A percentile compares a stretch with the other conserved stretches of the same genome.
phyloP scores from a whole-genome alignment of 345 rosid species.

The Brassica carinata region DNA sequence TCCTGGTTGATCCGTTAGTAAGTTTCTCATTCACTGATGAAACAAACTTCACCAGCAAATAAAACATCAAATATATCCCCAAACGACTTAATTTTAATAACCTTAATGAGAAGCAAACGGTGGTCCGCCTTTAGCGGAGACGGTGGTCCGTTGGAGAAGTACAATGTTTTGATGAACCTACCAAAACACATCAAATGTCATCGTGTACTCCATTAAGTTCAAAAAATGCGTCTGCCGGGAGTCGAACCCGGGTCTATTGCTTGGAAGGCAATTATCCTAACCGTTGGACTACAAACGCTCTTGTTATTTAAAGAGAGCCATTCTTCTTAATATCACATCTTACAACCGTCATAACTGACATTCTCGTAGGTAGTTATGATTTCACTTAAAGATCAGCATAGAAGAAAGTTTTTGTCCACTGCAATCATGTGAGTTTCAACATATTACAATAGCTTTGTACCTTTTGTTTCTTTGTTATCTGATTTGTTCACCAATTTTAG shows the following conservation, averaged over 20 bases:
- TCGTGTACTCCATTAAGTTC: background rate
- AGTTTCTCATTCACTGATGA: constrained; percentile 64
- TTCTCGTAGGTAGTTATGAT: constrained; percentile 92
- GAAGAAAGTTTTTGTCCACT: constrained; percentile 75
- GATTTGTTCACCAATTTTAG: constrained; percentile 42
- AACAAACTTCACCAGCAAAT: constrained; percentile 54
- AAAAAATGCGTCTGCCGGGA: constrained; percentile 67
- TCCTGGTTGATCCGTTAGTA: constrained; percentile 53
- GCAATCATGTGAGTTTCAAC: constrained; percentile 69
- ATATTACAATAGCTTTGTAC: background rate
- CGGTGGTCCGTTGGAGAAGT: constrained; percentile 80
- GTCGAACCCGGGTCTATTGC: constrained; percentile 92
- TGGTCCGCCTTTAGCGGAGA: constrained; percentile 70
- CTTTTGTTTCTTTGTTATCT: background rate
- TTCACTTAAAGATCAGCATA: constrained; percentile 68
- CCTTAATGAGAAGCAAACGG: background rate
- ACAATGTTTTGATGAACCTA: constrained; percentile 75
- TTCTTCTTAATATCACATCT: constrained; percentile 87
- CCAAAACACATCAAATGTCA: constrained; percentile 43
- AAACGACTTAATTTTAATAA: background rate
- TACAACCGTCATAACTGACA: constrained; percentile 95
- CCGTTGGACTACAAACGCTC: constrained; percentile 49
- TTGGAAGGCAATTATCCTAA: constrained; percentile 91
- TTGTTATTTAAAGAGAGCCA: background rate
- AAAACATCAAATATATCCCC: constrained; percentile 14